phyloP scores from a whole-genome alignment of 345 rosid species.

The Brassica incana region DNA sequence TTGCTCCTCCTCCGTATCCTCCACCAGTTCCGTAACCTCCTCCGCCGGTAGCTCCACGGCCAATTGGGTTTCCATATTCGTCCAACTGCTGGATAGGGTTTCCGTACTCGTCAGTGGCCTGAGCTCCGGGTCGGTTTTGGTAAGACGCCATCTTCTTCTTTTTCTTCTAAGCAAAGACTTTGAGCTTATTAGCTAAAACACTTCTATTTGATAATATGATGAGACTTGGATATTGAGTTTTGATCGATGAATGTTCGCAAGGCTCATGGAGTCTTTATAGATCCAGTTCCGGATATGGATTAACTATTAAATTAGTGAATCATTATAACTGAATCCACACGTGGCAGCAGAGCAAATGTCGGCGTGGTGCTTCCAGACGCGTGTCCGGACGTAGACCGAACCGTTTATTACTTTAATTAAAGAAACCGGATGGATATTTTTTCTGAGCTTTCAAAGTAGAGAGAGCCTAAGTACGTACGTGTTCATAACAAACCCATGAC shows the following conservation, averaged over 20 bases:
- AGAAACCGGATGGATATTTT: background rate
- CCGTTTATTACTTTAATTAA: background rate
- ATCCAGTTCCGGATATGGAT: conserved; percentile 34
- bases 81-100: conserved; percentile 39
- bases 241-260: conserved; percentile 22
- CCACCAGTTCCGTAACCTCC: conserved; percentile 13
- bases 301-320: background rate
- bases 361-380: conserved; percentile 8
- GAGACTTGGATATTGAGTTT: conserved; percentile 2
- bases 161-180: conserved; percentile 23
- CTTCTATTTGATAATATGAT: conserved; percentile 3
- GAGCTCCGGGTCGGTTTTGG: conserved; percentile 39
- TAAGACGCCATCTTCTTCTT: conserved; percentile 34
- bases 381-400: background rate
- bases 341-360: conserved; percentile 14
- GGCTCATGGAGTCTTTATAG: conserved; percentile 24
- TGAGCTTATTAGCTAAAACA: background rate
- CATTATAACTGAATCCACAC: background rate
- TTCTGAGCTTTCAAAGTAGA: background rate
- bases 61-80: conserved; percentile 39
- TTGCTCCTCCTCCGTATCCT: conserved; percentile 11
- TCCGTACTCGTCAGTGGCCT: conserved; percentile 48
- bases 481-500: conserved; percentile 18
- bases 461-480: conserved; percentile 35
- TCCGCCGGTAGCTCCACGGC: conserved; percentile 1